phyloP scores from a whole-genome alignment of 2,329 filamentous ascomycete genomes.

The Tolypocladium inflatum region DNA sequence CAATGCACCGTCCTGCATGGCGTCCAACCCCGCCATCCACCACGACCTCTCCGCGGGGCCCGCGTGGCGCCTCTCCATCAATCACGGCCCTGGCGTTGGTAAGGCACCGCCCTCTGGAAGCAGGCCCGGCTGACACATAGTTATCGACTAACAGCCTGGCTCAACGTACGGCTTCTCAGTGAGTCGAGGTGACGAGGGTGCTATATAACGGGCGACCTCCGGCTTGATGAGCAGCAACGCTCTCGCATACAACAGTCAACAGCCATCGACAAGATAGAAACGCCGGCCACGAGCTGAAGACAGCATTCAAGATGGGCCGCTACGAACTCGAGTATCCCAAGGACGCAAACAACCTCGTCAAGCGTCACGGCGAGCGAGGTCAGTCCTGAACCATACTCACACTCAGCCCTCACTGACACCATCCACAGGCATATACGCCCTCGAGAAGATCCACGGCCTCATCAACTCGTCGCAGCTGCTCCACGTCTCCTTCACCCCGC shows the following conservation, averaged over 20 bases:
- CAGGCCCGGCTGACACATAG: not conserved
- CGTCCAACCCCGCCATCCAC: not conserved
- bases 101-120: not conserved
- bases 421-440: slow-evolving; percentile 56
- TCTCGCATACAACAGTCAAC: not conserved
- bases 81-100: not conserved
- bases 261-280: not conserved
- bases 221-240: not conserved
- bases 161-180: not conserved
- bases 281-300: not conserved
- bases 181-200: not conserved
- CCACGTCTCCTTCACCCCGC: slow-evolving; percentile 66
- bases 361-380: slow-evolving; percentile 58
- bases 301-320: slow-evolving; percentile 19
- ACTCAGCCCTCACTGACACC: not conserved
- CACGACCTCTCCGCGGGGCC: not conserved
- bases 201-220: not conserved
- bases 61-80: not conserved
- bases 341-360: slow-evolving; percentile 53
- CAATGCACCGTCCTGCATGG: not conserved
- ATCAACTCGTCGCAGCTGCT: slow-evolving; percentile 66
- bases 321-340: slow-evolving; percentile 51
- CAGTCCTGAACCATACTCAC: slow-evolving; percentile 7
- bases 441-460: slow-evolving; percentile 63
- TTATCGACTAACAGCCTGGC: not conserved